Evolutionary conservation across 2,329 filamentous ascomycete species (phyloP), one percentile per base, ranked within the genome.

Genomic region (Beauveria medogensis): DNA sequence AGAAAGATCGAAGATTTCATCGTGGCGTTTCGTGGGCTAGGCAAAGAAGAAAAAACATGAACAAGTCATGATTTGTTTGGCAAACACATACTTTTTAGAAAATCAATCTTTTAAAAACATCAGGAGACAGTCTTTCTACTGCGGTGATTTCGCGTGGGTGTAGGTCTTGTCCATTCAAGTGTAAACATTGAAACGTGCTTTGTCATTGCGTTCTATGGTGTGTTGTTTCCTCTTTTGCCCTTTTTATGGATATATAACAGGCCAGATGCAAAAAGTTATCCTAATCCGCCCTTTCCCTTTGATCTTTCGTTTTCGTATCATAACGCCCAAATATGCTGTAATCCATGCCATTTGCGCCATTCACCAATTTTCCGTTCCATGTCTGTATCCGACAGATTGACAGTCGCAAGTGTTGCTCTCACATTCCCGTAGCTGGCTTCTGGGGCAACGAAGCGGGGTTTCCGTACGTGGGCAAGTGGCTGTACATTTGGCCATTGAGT

Each of bases 401-500:
- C n/a, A 50, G 20, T 48, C 40, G 14, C 37, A 51, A 37, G 55
- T 41, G n/a, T n/a, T 44, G 16, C 30, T 65, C 66, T 68, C 77
- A 79, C 67, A 79, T 75, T 67, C 76, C 78, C 62, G 78, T 77
- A 40, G 79, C 74, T 62, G 82, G 82, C 72, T 85, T 85, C 69
- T 85, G 82, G 63, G 82, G 82, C 69, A 85, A 70, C 37, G 80
- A 81, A 37, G 82, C 81, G 62, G 82, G 82, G 70, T 85, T 85
- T 65, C 82, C 82, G 65, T 84, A 85, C 48, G 81, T 72, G 22
- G 74, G 81, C 64, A 85, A 72, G 66, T 83, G 80, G 63, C 76
- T 78, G 66, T 79, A 84, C 6, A 77, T 69, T 66, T 80, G 80
- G 24, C 66, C 66, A 57, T 69, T 69, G 51, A 74, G 74, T 48